These are phyloP conservation scores for Pancytospora philotis DNA, from an alignment of 371 early-diverging fungal species.

Conservation along the genomic window DNA sequence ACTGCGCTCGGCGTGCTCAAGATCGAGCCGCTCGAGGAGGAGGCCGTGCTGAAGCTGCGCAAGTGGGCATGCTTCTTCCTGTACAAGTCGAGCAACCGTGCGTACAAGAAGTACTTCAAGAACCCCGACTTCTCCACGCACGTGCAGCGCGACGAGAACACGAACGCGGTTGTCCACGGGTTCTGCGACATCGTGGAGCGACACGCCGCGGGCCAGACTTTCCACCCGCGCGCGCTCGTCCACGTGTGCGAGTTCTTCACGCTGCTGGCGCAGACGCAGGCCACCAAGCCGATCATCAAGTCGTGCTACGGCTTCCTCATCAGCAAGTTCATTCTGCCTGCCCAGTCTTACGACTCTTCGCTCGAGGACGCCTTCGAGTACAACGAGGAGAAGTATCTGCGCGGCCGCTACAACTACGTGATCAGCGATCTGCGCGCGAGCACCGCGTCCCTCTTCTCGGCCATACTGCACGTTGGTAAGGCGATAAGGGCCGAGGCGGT, in stretches of 20 bases:
- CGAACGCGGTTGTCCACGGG: constrained; percentile 15
- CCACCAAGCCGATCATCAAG: constrained; percentile 29
- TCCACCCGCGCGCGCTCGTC: constrained; percentile 18
- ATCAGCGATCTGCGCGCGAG: constrained; percentile 18
- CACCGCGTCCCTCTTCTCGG: constrained; percentile 42
- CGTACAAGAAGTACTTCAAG: constrained; percentile 56
- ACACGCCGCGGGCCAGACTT: background rate
- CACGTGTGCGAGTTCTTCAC: constrained; percentile 39
- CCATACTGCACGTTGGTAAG: constrained; percentile 42
- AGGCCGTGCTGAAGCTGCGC: constrained; percentile 21
- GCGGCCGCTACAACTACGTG: constrained; percentile 51
- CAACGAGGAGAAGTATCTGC: constrained; percentile 51
- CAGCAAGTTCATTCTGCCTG: constrained; percentile 45
- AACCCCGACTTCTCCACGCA: constrained; percentile 28
- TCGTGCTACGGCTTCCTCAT: constrained; percentile 32
- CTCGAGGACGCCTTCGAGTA: constrained; percentile 50
- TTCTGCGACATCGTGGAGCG: constrained; percentile 18
- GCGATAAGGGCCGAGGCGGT: constrained; percentile 21
- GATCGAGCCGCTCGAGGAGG: constrained; percentile 13
- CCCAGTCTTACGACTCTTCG: constrained; percentile 33
- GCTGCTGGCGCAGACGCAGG: constrained; percentile 23
- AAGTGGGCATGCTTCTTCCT: constrained; percentile 55
- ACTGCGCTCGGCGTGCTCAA: constrained; percentile 32
- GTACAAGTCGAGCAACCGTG: constrained; percentile 50
- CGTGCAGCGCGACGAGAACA: constrained; percentile 11